phyloP scores from a whole-genome alignment of 208 protist genomes.

The Wallacemonas sp. region DNA sequence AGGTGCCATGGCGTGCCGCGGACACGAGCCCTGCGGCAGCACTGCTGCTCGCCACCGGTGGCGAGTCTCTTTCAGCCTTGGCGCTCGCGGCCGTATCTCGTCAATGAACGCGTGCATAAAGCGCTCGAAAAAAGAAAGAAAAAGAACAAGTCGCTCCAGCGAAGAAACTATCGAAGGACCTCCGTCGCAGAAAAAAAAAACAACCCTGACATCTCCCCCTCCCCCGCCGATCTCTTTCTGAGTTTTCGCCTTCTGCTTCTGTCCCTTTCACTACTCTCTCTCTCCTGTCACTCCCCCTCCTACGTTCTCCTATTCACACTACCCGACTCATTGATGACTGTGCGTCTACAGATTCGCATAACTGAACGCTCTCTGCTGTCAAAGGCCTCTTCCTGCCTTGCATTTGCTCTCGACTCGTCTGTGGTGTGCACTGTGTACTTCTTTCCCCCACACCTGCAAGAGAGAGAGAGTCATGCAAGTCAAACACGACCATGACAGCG shows the following conservation, averaged over 20 bases:
- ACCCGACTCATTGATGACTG: no score
- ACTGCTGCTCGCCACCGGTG: conserved; percentile 15
- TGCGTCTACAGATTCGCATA: no score
- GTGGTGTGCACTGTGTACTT: no score
- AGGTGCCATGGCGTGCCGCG: not conserved
- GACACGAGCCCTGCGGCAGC: not conserved
- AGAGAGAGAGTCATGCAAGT: no score
- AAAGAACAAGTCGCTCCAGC: no score
- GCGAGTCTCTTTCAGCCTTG: conserved; percentile 7
- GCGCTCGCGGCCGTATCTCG: conserved; percentile 28
- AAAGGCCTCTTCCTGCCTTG: no score
- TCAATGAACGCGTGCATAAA: no score
- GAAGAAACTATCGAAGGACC: no score
- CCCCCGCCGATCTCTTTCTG: not conserved
- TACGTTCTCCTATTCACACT: not conserved
- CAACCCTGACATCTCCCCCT: not conserved
- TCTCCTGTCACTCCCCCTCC: not conserved
- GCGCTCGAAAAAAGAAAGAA: no score
- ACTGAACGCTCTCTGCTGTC: no score
- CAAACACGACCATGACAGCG: no score
- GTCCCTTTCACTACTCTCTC: not conserved
- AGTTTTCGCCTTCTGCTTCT: conserved; percentile 3
- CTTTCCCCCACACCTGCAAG: not conserved
- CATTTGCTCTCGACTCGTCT: no score
- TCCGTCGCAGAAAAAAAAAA: not conserved